phyloP scores from a whole-genome alignment of 805 yeast genomes.

The Lipomyces mesembrius region DNA sequence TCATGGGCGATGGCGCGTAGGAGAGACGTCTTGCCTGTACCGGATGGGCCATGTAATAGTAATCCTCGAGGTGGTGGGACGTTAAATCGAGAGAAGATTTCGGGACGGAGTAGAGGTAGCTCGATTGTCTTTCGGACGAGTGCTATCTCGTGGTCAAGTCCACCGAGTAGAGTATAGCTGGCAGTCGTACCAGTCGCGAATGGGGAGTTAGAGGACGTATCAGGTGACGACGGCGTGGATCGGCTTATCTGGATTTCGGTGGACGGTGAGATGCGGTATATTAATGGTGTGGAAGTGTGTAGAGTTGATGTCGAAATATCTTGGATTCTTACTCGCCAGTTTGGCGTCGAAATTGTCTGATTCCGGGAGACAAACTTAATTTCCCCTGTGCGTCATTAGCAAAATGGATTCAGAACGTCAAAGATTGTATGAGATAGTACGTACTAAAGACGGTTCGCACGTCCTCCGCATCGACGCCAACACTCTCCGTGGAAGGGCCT shows the following conservation, averaged over 20 bases:
- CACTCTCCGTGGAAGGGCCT: neutral
- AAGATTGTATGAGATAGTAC: neutral
- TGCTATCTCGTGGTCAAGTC: conserved; percentile 66
- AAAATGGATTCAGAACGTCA: neutral
- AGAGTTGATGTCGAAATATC: conserved; percentile 32
- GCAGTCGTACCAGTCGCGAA: neutral
- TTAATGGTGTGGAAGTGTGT: conserved; percentile 21
- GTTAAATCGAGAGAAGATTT: conserved; percentile 79
- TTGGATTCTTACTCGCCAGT: conserved; percentile 48
- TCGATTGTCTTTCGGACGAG: conserved; percentile 69
- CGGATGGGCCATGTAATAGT: conserved; percentile 94
- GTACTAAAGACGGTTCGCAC: neutral
- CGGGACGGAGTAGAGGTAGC: conserved; percentile 79
- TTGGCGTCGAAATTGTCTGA: conserved; percentile 63
- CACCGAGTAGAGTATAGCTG: conserved; percentile 70
- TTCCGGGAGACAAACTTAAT: conserved; percentile 44
- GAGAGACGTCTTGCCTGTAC: conserved; percentile 93
- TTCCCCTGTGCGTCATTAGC: conserved; percentile 49
- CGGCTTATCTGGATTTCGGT: conserved; percentile 32
- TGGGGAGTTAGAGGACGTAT: neutral
- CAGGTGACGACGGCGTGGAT: conserved; percentile 1
- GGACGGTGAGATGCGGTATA: conserved; percentile 19
- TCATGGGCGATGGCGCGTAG: conserved; percentile 81
- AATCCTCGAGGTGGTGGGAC: conserved; percentile 92
- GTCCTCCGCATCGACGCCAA: neutral